A percentile compares a stretch with the other conserved stretches of the same genome.
These are phyloP conservation scores for Entomortierella lignicola DNA, from an alignment of 192 early-diverging fungal genomes.

Conservation along the genomic window DNA sequence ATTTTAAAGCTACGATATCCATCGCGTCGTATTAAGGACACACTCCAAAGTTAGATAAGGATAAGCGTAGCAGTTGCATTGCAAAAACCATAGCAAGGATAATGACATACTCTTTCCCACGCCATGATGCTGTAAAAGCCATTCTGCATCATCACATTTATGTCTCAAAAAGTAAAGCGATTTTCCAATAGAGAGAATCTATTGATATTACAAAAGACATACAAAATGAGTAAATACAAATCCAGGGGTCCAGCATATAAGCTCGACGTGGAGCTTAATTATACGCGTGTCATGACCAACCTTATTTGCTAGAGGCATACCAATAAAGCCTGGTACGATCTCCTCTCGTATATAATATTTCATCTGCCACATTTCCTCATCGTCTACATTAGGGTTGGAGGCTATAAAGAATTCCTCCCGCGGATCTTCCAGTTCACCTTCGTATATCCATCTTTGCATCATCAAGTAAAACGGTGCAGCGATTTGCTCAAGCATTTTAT, in stretches of 20 bases:
- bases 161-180: constrained; percentile 62
- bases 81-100: not conserved
- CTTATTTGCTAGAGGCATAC: constrained; percentile 80
- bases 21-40: too few species aligned
- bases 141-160: constrained; percentile 66
- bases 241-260: too few species aligned
- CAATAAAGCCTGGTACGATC: constrained; percentile 92
- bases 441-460: constrained; percentile 91
- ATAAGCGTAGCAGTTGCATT: not conserved
- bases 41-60: not conserved
- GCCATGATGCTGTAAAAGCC: constrained; percentile 57
- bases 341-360: constrained; percentile 80
- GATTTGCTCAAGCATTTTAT: constrained; percentile 76
- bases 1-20: constrained; percentile 63
- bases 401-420: constrained; percentile 93
- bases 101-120: constrained; percentile 47
- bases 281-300: constrained; percentile 63
- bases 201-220: not conserved
- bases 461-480: constrained; percentile 93
- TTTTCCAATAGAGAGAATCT: constrained; percentile 51
- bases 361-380: constrained; percentile 86
- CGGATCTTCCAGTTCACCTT: constrained; percentile 94
- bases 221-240: not conserved
- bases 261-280: too few species aligned
- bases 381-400: constrained; percentile 59